Conservation (phyloP, 2,329 filamentous ascomycete species). For the Endothia cerciana region DNA sequence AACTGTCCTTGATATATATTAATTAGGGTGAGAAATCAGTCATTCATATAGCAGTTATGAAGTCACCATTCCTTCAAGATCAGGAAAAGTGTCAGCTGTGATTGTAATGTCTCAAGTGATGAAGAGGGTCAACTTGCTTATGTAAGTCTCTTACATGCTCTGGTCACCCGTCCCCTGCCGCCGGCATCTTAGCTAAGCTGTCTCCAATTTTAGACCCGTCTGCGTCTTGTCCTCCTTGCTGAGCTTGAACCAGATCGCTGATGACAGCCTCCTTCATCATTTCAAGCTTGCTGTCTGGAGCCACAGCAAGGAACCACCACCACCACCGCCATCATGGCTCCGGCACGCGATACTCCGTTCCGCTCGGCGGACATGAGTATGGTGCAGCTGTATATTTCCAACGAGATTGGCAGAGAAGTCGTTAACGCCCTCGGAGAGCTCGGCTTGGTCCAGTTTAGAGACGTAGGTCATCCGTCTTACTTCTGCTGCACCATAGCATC, state of each 20-base stretch:
- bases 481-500: constrained; percentile 27
- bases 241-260: constrained; percentile 23
- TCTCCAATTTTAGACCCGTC: constrained; percentile 14
- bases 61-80: background rate
- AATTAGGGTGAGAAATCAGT: background rate
- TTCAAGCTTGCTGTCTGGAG: constrained; percentile 17
- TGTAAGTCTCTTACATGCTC: background rate
- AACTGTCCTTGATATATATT: background rate
- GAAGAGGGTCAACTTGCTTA: background rate
- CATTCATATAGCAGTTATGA: background rate
- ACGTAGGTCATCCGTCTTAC: constrained; percentile 64
- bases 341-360: constrained; percentile 89
- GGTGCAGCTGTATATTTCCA: constrained; percentile 99
- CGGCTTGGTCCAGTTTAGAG: constrained; percentile 93
- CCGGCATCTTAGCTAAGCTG: constrained; percentile 6
- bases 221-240: constrained; percentile 6
- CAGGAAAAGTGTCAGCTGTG: background rate
- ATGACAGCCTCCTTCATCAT: constrained; percentile 22
- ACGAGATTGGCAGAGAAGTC: constrained; percentile 97
- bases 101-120: background rate
- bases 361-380: constrained; percentile 99
- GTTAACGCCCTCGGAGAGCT: constrained; percentile 96
- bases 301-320: constrained; percentile 21
- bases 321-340: constrained; percentile 57
- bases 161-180: background rate